Percentiles rank a stretch among this genome's conserved stretches.
Conservation (phyloP, 805 yeast genomes). For the Yamadazyma endophytica region DNA sequence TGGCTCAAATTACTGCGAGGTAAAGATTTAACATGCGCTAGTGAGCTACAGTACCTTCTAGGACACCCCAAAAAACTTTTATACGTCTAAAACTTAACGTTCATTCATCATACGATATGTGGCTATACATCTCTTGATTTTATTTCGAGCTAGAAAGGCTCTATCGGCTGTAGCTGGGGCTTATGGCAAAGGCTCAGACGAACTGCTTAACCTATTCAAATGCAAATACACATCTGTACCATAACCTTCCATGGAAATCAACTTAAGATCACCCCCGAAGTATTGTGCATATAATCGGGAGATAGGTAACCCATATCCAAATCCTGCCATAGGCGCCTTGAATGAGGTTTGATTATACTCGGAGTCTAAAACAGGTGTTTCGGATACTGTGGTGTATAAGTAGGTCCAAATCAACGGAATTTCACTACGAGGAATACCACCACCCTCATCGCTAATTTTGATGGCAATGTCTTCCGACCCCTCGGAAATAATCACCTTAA, state of each 20-base stretch:
- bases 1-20: no score
- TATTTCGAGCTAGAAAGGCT: no score
- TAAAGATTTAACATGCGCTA: no score
- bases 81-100: no score
- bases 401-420: slow-evolving; percentile 88
- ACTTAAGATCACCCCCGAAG: slow-evolving; percentile 84
- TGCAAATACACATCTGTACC: slow-evolving; percentile 92
- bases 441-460: slow-evolving; percentile 90
- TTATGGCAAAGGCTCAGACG: slow-evolving; percentile 64
- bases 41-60: no score
- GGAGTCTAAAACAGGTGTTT: slow-evolving; percentile 61
- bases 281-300: slow-evolving; percentile 83
- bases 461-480: slow-evolving; percentile 90
- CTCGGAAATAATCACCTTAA: slow-evolving; percentile 81
- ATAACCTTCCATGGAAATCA: slow-evolving; percentile 89
- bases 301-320: slow-evolving; percentile 87
- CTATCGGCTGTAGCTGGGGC: no score
- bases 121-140: no score
- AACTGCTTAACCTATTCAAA: slow-evolving; percentile 70
- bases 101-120: no score
- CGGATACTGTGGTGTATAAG: slow-evolving; percentile 80
- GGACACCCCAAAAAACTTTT: no score
- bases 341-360: slow-evolving; percentile 59
- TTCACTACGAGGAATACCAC: slow-evolving; percentile 84
- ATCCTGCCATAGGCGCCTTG: slow-evolving; percentile 91